Evolutionary conservation across 1,284 basidiomycete genomes (phyloP).

Genomic region (Tremellales sp.): DNA sequence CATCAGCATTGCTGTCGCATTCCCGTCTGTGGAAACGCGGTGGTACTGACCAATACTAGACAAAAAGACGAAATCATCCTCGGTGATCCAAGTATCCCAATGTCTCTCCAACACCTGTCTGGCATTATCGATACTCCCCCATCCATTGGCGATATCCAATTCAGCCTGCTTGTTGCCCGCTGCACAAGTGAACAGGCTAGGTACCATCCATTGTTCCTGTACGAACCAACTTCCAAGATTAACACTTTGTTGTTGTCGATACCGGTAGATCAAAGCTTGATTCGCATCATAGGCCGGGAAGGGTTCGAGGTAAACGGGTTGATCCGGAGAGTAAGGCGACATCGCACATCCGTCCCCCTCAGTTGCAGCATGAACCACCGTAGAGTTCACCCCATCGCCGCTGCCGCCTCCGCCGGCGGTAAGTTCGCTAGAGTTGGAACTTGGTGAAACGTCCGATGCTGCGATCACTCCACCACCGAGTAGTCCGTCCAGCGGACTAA

Average conservation of each 20-base stretch:
- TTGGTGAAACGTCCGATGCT: neutral
- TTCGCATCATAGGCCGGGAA: slow-evolving; percentile 56
- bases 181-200: slow-evolving; percentile 64
- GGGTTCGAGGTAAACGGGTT: slow-evolving; percentile 39
- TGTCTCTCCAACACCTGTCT: slow-evolving; percentile 63
- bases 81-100: slow-evolving; percentile 74
- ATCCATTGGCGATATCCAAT: slow-evolving; percentile 49
- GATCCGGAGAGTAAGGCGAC: slow-evolving; percentile 15
- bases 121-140: slow-evolving; percentile 51
- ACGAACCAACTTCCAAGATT: slow-evolving; percentile 73
- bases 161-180: slow-evolving; percentile 55
- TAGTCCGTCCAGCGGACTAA: slow-evolving; percentile 11
- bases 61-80: slow-evolving; percentile 57
- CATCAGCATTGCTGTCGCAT: neutral
- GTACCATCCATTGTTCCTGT: slow-evolving; percentile 72
- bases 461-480: slow-evolving; percentile 13
- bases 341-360: slow-evolving; percentile 13
- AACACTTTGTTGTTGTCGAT: slow-evolving; percentile 61
- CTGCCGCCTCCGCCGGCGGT: slow-evolving; percentile 1
- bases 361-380: neutral
- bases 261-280: slow-evolving; percentile 57
- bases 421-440: neutral
- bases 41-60: slow-evolving; percentile 32
- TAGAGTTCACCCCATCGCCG: neutral
- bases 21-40: neutral